Evolutionary conservation across 306 rosid species (phyloP), one percentile per base, ranked within the genome.

Genomic region (Geum urbanum): DNA sequence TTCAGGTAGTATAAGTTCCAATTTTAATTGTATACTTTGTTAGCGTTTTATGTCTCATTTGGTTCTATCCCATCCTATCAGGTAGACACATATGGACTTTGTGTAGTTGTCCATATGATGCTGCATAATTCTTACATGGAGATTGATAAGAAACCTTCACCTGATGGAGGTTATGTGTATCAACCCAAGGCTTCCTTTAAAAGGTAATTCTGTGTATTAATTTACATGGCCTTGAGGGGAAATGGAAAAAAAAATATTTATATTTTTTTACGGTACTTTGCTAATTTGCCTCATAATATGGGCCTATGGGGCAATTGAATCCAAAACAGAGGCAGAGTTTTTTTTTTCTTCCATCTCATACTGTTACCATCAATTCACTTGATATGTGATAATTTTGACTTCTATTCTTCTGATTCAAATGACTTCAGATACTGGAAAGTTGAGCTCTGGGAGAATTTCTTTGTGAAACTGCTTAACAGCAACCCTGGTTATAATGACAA

Each of bases 81-180:
- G 97, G 88, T 83, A 59, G 97, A 94, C 74, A 76, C 88, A 15
- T 91, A 86, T 81, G 99, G 96, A 61, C 84, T 94, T 58, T 94
- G 99, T 40, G 92, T 74, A 51, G 73, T 84, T 53, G 95, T 84
- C 76, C 95, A 91, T 79, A 41, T 78, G 75, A 94, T 94, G 97
- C 85, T 94, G 83, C 95, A 94, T 63, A 83, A 76, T 75, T 56
- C 84, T 59, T 94, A 88, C 66, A 91, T 91, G 99, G 84, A 88
- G 75, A 74, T 87, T 52, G 95, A 84, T 67, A 85, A 91, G 85
- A 86, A 85, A 72, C 73, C 80, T 57, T 80, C 91, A 64, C 72
- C 88, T 47, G 89, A 84, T 74, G 96, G 91, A 43, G 61, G 77
- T 77, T 64, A 51, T 22, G 37, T 77, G 55, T 88, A 91, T 76